Percentiles rank a stretch among this genome's conserved stretches.
These are phyloP conservation scores for Claviceps quebecensis DNA, from an alignment of 2,329 filamentous ascomycete species.

Conservation along the genomic window DNA sequence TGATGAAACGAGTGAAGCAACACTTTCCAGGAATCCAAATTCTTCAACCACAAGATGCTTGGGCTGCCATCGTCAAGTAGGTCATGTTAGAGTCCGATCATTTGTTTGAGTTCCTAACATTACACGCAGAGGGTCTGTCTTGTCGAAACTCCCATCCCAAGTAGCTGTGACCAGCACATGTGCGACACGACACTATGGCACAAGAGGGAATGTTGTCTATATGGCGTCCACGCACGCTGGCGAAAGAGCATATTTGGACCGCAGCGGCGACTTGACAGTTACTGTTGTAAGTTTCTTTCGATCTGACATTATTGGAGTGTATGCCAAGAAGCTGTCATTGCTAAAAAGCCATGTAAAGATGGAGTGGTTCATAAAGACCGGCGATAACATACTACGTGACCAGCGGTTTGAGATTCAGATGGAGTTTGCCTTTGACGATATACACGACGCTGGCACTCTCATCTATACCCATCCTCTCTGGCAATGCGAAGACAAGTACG, in stretches of 20 bases:
- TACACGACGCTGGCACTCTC: not conserved
- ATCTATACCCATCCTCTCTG: too few relatives aligned
- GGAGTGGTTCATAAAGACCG: not conserved
- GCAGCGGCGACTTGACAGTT: not conserved
- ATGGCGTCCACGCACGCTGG: not conserved
- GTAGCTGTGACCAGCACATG: not conserved
- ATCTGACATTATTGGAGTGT: not conserved
- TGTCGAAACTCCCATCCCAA: not conserved
- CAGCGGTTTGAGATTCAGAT: not conserved
- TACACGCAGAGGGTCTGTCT: not conserved
- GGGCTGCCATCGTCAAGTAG: slow-evolving; percentile 5
- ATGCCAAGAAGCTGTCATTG: not conserved
- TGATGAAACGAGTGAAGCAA: not conserved
- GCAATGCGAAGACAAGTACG: too few relatives aligned
- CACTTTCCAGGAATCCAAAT: slow-evolving; percentile 1
- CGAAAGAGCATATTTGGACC: not conserved
- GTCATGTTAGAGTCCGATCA: not conserved
- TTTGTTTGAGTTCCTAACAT: not conserved
- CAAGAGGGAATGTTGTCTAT: not conserved
- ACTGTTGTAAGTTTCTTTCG: not conserved
- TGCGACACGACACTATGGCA: slow-evolving; percentile 2
- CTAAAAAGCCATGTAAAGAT: not conserved
- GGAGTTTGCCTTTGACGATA: not conserved
- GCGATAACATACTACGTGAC: not conserved
- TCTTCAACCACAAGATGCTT: slow-evolving; percentile 2